These are phyloP conservation scores for Acer saccharum DNA, from an alignment of 345 rosid species.

Conservation along the genomic window DNA sequence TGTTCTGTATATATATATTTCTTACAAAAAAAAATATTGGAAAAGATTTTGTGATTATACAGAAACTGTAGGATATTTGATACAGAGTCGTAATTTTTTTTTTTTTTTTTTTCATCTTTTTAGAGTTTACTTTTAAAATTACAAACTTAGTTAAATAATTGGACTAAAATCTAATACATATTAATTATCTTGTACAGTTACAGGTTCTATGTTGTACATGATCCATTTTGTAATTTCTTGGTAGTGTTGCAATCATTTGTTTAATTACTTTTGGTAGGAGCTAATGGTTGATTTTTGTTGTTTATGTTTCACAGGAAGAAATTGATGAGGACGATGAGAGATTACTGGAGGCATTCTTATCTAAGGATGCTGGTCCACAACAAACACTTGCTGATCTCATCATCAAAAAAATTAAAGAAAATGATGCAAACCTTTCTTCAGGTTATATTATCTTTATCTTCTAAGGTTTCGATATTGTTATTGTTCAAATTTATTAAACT, in stretches of 20 bases:
- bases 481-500: neutral
- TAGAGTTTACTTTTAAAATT: neutral
- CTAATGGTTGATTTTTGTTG: neutral
- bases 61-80: too few relatives aligned
- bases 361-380: conserved; percentile 64
- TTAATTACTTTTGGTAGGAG: neutral
- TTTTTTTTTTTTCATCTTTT: neutral
- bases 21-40: neutral
- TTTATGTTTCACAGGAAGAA: conserved; percentile 51
- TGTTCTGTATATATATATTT: neutral
- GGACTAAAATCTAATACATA: neutral
- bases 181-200: neutral
- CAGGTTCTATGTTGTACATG: neutral
- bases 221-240: too few relatives aligned
- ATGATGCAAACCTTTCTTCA: conserved; percentile 55
- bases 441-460: conserved; percentile 36
- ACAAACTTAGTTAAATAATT: neutral
- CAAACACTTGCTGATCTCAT: conserved; percentile 83
- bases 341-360: conserved; percentile 76
- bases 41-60: neutral
- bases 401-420: conserved; percentile 62
- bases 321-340: conserved; percentile 82
- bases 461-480: neutral
- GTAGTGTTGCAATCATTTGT: neutral
- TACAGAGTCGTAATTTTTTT: neutral